Evolutionary conservation across 169 alveolate species (phyloP).

Genomic region (Ichthyophthirius multifiliis): DNA sequence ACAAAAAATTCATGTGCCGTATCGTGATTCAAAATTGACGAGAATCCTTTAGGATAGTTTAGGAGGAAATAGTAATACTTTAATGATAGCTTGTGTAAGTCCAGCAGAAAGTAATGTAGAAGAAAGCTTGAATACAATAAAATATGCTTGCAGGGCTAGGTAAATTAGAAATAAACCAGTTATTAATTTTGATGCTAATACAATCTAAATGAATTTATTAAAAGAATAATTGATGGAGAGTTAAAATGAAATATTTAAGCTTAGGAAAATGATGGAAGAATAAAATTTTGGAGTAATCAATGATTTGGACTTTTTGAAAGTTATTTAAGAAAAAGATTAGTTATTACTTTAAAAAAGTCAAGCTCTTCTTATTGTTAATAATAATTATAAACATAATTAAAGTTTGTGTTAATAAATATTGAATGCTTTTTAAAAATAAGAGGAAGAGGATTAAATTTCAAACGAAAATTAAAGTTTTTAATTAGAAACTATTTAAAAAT

Average conservation of each 20-base stretch:
- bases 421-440: too few species aligned
- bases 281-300: too few species aligned
- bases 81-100: slow-evolving; percentile 90
- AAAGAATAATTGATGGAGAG: slow-evolving; percentile 54
- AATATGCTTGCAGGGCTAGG: slow-evolving; percentile 89
- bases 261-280: slow-evolving; percentile 34
- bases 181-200: slow-evolving; percentile 84
- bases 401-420: too few species aligned
- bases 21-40: slow-evolving; percentile 88
- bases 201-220: slow-evolving; percentile 59
- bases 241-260: slow-evolving; percentile 39
- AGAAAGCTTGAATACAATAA: slow-evolving; percentile 85
- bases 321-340: too few species aligned
- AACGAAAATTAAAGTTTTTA: too few species aligned
- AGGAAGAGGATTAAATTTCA: too few species aligned
- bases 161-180: slow-evolving; percentile 87
- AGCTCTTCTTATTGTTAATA: too few species aligned
- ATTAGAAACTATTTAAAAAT: too few species aligned
- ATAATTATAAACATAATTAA: too few species aligned
- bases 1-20: slow-evolving; percentile 73
- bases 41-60: slow-evolving; percentile 89
- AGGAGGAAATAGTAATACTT: slow-evolving; percentile 91
- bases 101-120: slow-evolving; percentile 85
- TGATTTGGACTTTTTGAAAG: too few species aligned
- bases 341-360: too few species aligned